Conservation (phyloP, 1,284 basidiomycete genomes). For the Neonothopanus nambi region DNA sequence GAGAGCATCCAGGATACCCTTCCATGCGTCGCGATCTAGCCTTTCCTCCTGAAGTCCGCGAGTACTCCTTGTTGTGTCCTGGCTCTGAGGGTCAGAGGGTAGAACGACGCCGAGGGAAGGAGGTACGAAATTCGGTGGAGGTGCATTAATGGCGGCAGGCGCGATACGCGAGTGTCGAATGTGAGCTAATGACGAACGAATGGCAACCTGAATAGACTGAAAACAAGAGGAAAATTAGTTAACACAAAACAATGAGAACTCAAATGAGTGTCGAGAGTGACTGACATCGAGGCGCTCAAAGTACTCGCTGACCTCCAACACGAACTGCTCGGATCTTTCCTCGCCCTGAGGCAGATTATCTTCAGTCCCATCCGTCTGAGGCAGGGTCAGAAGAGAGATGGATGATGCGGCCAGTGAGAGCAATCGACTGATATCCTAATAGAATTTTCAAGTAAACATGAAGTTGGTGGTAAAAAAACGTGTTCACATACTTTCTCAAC, state of each 20-base stretch:
- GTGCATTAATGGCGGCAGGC: slow-evolving; percentile 78
- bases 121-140: slow-evolving; percentile 67
- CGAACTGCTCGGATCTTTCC: slow-evolving; percentile 80
- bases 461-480: background rate
- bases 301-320: slow-evolving; percentile 79
- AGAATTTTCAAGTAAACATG: slow-evolving; percentile 7
- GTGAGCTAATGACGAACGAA: slow-evolving; percentile 77
- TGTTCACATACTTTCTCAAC: slow-evolving; percentile 69
- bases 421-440: slow-evolving; percentile 72
- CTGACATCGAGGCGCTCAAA: slow-evolving; percentile 78
- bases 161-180: slow-evolving; percentile 81
- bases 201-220: slow-evolving; percentile 70
- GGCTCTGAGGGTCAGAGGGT: slow-evolving; percentile 42
- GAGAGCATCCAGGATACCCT: slow-evolving; percentile 66
- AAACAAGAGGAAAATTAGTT: slow-evolving; percentile 10
- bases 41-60: slow-evolving; percentile 77
- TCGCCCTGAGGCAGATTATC: slow-evolving; percentile 73
- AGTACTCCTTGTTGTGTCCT: slow-evolving; percentile 33
- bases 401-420: slow-evolving; percentile 74
- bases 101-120: slow-evolving; percentile 76
- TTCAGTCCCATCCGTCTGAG: slow-evolving; percentile 69
- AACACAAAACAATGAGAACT: slow-evolving; percentile 1
- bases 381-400: slow-evolving; percentile 72
- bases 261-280: slow-evolving; percentile 20
- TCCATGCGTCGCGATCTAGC: slow-evolving; percentile 75